Conservation (phyloP, 1,284 basidiomycete genomes). For the Leccinum colubrinum region DNA sequence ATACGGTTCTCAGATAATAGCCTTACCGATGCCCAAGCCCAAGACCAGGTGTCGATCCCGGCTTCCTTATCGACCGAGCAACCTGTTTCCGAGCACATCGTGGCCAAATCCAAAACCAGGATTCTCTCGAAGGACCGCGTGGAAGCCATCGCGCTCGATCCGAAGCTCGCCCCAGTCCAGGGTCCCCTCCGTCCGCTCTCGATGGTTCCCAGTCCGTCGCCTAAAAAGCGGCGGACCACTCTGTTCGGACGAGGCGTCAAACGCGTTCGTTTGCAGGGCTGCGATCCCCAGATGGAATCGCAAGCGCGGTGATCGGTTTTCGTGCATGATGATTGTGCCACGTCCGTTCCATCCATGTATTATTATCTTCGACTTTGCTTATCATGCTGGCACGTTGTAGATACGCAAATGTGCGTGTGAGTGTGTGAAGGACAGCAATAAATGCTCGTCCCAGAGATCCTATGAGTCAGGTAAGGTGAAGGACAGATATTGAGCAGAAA, state of each 20-base stretch:
- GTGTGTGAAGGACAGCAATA: too few species aligned
- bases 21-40: neutral
- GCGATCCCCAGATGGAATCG: neutral
- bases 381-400: neutral
- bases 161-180: conserved; percentile 34
- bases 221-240: conserved; percentile 11
- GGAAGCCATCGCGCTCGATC: conserved; percentile 27
- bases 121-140: conserved; percentile 24
- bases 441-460: too few species aligned
- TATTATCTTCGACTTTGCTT: neutral
- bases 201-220: conserved; percentile 18
- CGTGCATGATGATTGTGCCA: neutral
- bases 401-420: too few species aligned
- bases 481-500: too few species aligned
- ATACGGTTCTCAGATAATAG: neutral
- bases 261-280: neutral
- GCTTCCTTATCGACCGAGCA: neutral
- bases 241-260: conserved; percentile 27
- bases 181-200: conserved; percentile 31
- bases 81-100: conserved; percentile 12
- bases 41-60: neutral
- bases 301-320: conserved; percentile 3
- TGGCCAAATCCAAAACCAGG: conserved; percentile 13
- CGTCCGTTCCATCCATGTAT: neutral
- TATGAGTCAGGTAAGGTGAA: too few species aligned